These are phyloP conservation scores for Lathyrus oleraceus DNA, from an alignment of 306 rosid genomes.

Conservation along the genomic window DNA sequence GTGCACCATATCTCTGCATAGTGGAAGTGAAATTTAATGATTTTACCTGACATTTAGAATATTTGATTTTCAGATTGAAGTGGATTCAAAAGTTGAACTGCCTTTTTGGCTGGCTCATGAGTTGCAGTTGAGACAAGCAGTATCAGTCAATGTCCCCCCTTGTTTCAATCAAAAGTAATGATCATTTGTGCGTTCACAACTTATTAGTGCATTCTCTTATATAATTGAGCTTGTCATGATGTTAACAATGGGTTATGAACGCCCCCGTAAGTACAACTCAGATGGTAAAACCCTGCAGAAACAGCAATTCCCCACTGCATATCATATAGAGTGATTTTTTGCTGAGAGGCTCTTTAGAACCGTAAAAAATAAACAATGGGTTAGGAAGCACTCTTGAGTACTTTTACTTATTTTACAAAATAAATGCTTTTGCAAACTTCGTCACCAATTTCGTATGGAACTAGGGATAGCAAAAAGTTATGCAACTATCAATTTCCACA, in stretches of 20 bases:
- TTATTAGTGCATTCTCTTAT: slow-evolving; percentile 22
- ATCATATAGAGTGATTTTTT: too few relatives aligned
- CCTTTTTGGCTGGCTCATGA: slow-evolving; percentile 97
- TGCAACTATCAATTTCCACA: not conserved
- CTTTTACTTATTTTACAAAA: not conserved
- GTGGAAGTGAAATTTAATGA: slow-evolving; percentile 23
- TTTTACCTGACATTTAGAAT: slow-evolving; percentile 38
- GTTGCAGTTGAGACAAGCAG: slow-evolving; percentile 74
- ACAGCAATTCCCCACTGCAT: too few relatives aligned
- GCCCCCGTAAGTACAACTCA: too few relatives aligned
- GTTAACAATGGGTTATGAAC: slow-evolving; percentile 13
- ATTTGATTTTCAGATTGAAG: slow-evolving; percentile 71
- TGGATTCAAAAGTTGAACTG: slow-evolving; percentile 84
- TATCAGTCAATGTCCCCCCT: slow-evolving; percentile 60
- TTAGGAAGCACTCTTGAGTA: slow-evolving; percentile 18
- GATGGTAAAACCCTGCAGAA: too few relatives aligned
- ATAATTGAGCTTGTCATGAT: slow-evolving; percentile 1
- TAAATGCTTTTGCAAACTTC: slow-evolving; percentile 6
- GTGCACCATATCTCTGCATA: slow-evolving; percentile 12
- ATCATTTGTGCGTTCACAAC: not conserved
- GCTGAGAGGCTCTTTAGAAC: too few relatives aligned
- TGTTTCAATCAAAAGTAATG: slow-evolving; percentile 86
- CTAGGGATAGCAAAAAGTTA: slow-evolving; percentile 22
- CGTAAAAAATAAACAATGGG: too few relatives aligned
- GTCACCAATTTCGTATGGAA: slow-evolving; percentile 10